Percentiles rank a stretch among this genome's conserved stretches.
Evolutionary conservation across 345 rosid species (phyloP).

Genomic region (Microthlaspi erraticum): DNA sequence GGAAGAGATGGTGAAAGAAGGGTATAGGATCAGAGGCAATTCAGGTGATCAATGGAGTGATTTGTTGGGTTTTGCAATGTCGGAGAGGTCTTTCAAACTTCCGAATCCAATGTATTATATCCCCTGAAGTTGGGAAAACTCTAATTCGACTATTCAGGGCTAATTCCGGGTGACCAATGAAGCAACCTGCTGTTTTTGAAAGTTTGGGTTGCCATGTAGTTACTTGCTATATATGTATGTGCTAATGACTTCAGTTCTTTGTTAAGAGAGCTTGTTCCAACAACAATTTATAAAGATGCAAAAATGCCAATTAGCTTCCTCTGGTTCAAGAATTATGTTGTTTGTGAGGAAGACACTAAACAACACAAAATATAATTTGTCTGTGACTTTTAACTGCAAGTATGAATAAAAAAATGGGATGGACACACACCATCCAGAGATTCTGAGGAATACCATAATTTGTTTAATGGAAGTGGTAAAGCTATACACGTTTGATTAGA

Average conservation of each 20-base stretch:
- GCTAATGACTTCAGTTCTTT: constrained; percentile 3
- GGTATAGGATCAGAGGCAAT: constrained; percentile 78
- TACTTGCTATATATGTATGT: not conserved
- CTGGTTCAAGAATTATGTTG: too few species aligned
- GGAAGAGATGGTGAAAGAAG: constrained; percentile 64
- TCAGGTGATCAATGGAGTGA: constrained; percentile 98
- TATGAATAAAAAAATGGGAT: not conserved
- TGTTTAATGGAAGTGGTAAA: not conserved
- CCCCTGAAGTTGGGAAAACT: constrained; percentile 40
- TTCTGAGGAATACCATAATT: not conserved
- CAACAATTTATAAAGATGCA: not conserved
- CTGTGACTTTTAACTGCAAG: not conserved
- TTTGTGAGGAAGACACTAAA: too few species aligned
- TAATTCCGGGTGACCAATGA: too few species aligned
- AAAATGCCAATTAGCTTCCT: too few species aligned
- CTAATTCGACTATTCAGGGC: not conserved
- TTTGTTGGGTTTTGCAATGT: constrained; percentile 62
- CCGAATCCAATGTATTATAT: constrained; percentile 92
- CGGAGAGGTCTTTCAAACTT: constrained; percentile 76
- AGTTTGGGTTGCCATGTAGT: constrained; percentile 32
- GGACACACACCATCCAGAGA: not conserved
- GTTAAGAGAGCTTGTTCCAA: constrained; percentile 1
- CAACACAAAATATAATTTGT: not conserved
- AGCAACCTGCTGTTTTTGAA: constrained; percentile 27
- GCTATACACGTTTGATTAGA: too few species aligned